These are phyloP conservation scores for Boletus sp. DNA, from an alignment of 1,284 basidiomycete genomes.

Conservation along the genomic window DNA sequence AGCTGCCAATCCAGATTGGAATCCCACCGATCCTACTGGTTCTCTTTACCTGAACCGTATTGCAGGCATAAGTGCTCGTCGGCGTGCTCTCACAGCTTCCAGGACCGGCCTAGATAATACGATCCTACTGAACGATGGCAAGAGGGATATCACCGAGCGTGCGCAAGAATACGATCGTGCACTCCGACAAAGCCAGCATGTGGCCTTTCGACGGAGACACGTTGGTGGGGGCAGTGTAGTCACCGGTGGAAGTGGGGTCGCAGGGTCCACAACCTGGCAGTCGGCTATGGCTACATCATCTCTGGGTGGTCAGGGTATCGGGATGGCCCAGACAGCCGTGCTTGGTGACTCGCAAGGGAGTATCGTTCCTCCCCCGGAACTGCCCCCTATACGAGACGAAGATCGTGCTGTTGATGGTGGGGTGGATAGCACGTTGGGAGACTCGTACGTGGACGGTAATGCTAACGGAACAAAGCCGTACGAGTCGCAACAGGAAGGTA, in stretches of 20 bases:
- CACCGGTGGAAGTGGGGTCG: conserved; percentile 23
- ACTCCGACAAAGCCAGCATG: conserved; percentile 64
- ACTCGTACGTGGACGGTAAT: conserved; percentile 68
- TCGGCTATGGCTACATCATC: conserved; percentile 22
- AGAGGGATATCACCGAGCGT: conserved; percentile 48
- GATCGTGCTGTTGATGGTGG: conserved; percentile 53
- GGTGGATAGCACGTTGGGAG: conserved; percentile 57
- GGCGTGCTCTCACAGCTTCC: conserved; percentile 32
- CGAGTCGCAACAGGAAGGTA: conserved; percentile 44
- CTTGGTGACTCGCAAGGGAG: conserved; percentile 73
- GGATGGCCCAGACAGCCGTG: conserved; percentile 64
- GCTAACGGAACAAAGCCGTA: conserved; percentile 41
- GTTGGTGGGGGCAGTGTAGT: conserved; percentile 39
- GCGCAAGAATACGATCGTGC: conserved; percentile 73
- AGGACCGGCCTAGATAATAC: conserved; percentile 32
- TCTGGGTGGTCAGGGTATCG: conserved; percentile 27
- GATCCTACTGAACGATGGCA: conserved; percentile 33
- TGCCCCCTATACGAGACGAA: conserved; percentile 40
- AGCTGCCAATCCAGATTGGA: conserved; percentile 94
- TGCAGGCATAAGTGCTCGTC: conserved; percentile 62
- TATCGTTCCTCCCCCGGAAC: conserved; percentile 11
- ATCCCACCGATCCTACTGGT: conserved; percentile 80
- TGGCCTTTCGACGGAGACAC: conserved; percentile 47
- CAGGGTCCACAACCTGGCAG: conserved; percentile 30
- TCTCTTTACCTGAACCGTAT: conserved; percentile 84